Percentiles rank a stretch among this genome's conserved stretches.
phyloP scores from a whole-genome alignment of 352 stramenopile species.

The Pythium rhizo-oryzae region DNA sequence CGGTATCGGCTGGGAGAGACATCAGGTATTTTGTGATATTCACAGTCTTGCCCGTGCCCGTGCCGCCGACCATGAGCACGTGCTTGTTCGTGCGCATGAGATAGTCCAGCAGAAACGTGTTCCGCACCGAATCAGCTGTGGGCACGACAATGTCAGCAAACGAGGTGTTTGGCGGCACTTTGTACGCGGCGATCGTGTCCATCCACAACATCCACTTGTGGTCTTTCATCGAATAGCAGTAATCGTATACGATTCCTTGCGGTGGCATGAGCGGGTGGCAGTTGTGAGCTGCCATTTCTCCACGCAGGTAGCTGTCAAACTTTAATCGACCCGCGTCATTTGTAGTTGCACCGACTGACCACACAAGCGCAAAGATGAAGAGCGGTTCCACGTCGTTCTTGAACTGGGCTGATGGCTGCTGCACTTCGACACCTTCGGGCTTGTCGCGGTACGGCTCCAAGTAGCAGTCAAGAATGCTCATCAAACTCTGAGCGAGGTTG shows the following conservation, averaged over 20 bases:
- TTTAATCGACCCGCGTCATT: conserved; percentile 84
- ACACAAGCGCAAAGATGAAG: conserved; percentile 94
- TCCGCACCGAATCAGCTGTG: conserved; percentile 92
- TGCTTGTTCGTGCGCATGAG: conserved; percentile 88
- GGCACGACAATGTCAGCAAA: conserved; percentile 94
- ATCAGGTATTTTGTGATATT: conserved; percentile 92
- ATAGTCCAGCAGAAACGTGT: conserved; percentile 91
- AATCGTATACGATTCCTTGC: conserved; percentile 89
- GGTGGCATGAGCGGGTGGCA: conserved; percentile 56
- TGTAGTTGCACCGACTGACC: conserved; percentile 92
- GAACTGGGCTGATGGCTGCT: conserved; percentile 61
- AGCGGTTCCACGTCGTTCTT: conserved; percentile 82
- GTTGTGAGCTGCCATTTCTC: conserved; percentile 79
- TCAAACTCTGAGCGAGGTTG: conserved; percentile 90
- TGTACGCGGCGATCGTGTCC: conserved; percentile 89
- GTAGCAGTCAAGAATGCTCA: conserved; percentile 93
- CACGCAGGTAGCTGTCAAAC: conserved; percentile 91
- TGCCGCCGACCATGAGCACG: conserved; percentile 94
- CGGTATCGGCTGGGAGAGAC: conserved; percentile 80
- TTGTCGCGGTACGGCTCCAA: conserved; percentile 72
- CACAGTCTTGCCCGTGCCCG: conserved; percentile 95
- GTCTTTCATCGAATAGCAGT: conserved; percentile 85
- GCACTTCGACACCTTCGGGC: conserved; percentile 43
- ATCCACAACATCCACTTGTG: conserved; percentile 95
- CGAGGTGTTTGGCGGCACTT: conserved; percentile 68